Conservation (phyloP, 176 grass and related monocot genomes). For the Eragrostis curvula region DNA sequence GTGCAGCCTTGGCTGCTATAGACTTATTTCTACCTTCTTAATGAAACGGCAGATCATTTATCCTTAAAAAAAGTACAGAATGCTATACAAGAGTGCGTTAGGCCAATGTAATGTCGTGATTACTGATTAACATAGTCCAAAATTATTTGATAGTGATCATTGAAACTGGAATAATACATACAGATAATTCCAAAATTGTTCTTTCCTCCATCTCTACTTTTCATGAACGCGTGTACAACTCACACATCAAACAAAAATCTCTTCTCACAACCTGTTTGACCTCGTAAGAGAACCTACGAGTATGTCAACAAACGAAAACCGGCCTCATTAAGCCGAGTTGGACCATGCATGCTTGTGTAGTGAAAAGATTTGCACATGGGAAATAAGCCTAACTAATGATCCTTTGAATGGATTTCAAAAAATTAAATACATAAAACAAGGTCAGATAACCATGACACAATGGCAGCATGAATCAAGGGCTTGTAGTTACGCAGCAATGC, state of each 20-base stretch:
- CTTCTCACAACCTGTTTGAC: not conserved
- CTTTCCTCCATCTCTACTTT: not conserved
- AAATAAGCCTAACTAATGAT: not conserved
- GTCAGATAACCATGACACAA: not conserved
- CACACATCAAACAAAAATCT: not conserved
- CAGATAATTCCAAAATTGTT: not conserved
- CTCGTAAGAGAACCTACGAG: no score
- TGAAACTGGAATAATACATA: not conserved
- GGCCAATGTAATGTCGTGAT: no score
- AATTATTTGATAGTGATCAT: no score
- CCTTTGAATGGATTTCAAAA: not conserved
- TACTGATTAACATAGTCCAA: no score
- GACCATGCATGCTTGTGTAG: constrained; percentile 3
- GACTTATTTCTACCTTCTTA: no score
- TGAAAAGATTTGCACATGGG: not conserved
- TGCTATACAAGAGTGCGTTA: no score
- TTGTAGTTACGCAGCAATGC: not conserved
- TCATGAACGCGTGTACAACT: not conserved
- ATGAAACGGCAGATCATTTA: no score
- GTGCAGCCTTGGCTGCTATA: no score
- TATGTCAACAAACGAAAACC: not conserved
- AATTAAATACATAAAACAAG: not conserved
- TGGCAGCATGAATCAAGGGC: not conserved
- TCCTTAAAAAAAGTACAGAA: no score
- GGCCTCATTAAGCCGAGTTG: not conserved